Evolutionary conservation across 2,329 filamentous ascomycete genomes (phyloP).

Genomic region (Colletotrichum spinosum): DNA sequence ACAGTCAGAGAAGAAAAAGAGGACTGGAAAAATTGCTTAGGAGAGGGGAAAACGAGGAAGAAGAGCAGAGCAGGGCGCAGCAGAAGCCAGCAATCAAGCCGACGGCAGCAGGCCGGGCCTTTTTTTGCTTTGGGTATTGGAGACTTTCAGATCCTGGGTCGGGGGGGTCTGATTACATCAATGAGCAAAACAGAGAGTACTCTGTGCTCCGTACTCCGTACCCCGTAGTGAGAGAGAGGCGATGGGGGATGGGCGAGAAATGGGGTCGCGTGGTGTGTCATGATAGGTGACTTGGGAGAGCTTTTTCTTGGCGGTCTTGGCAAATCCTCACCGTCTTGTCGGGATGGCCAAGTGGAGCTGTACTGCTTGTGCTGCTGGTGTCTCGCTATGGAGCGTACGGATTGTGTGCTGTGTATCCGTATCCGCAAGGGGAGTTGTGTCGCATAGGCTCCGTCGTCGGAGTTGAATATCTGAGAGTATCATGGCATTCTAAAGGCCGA

Average conservation of each 20-base stretch:
- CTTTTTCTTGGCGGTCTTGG: conserved; percentile 27
- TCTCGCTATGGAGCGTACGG: too few species aligned
- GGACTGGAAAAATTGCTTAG: background rate
- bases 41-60: background rate
- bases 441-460: too few species aligned
- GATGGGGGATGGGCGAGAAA: too few species aligned
- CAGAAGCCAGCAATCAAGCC: too few species aligned
- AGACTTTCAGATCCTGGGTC: background rate
- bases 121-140: too few species aligned
- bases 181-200: conserved; percentile 18
- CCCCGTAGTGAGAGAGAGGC: conserved; percentile 1
- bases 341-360: background rate
- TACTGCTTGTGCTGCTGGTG: background rate
- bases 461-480: too few species aligned
- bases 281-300: conserved; percentile 34
- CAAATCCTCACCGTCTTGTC: conserved; percentile 10
- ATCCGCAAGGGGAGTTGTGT: too few species aligned
- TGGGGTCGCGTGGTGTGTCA: conserved; percentile 35
- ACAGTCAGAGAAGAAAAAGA: background rate
- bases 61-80: background rate
- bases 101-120: too few species aligned
- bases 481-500: background rate
- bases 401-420: too few species aligned
- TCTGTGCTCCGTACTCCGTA: too few species aligned
- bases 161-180: conserved; percentile 27